Evolutionary conservation across 305 asterid species (phyloP).

Genomic region (Euphrasia arctica): DNA sequence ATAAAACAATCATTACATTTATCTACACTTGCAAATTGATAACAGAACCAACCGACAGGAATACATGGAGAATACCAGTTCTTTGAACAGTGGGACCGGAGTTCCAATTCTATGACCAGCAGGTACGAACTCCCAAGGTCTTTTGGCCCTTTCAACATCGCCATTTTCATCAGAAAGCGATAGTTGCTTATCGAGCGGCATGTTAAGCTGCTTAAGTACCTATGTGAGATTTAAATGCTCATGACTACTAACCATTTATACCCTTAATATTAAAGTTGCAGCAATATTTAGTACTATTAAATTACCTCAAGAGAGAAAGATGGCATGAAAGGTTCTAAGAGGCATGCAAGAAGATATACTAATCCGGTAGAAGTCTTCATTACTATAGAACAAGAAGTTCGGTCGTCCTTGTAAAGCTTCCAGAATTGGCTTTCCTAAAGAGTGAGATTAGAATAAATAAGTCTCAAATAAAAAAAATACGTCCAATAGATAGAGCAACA

Average conservation of each 20-base stretch:
- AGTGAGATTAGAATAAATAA: slow-evolving; percentile 11
- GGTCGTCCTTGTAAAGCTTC: slow-evolving; percentile 95
- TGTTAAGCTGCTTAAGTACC: slow-evolving; percentile 94
- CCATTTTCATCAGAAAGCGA: slow-evolving; percentile 73
- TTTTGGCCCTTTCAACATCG: slow-evolving; percentile 64
- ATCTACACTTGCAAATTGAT: slow-evolving; percentile 16
- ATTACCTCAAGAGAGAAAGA: slow-evolving; percentile 82
- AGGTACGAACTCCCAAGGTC: slow-evolving; percentile 81
- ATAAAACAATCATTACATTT: slow-evolving; percentile 17
- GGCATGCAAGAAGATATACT: slow-evolving; percentile 85
- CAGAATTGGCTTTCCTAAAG: slow-evolving; percentile 85
- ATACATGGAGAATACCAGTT: slow-evolving; percentile 53
- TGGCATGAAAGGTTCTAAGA: slow-evolving; percentile 94
- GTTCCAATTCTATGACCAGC: slow-evolving; percentile 88
- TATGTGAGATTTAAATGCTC: slow-evolving; percentile 23
- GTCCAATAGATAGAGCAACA: neutral
- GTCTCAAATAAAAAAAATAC: neutral
- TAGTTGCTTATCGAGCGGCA: slow-evolving; percentile 53
- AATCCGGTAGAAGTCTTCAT: slow-evolving; percentile 86
- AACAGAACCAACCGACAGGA: slow-evolving; percentile 12
- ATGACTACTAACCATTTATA: slow-evolving; percentile 11
- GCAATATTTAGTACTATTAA: neutral
- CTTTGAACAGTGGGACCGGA: slow-evolving; percentile 75
- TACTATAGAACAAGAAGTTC: slow-evolving; percentile 62
- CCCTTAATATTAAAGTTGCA: neutral